These are phyloP conservation scores for Alternaria hordeiaustralica DNA, from an alignment of 2,329 filamentous ascomycete genomes.

Conservation along the genomic window DNA sequence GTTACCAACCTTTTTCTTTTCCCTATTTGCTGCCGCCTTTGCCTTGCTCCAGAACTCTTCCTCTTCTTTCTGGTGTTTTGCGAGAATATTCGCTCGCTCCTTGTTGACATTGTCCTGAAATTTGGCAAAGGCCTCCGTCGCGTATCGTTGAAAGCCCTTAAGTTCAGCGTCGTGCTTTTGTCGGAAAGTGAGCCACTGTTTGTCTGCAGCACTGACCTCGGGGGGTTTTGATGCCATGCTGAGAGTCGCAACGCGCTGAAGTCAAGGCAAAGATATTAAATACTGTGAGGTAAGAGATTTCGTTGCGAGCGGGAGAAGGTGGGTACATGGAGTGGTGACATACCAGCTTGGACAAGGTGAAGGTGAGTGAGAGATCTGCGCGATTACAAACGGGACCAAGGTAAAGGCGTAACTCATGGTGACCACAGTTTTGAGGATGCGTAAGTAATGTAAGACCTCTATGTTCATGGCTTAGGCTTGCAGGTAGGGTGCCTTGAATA, in stretches of 20 bases:
- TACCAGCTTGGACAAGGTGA: not conserved
- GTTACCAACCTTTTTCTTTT: not conserved
- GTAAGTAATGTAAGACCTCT: not conserved
- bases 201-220: not conserved
- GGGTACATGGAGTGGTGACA: not conserved
- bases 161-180: conserved; percentile 1
- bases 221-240: not conserved
- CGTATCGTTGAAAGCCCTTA: not conserved
- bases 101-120: not conserved
- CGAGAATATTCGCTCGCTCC: not conserved
- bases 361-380: not conserved
- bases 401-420: not conserved
- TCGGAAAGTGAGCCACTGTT: conserved; percentile 5
- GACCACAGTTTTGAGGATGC: not conserved
- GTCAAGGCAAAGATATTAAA: not conserved
- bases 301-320: not conserved
- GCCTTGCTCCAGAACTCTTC: conserved; percentile 10
- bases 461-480: not conserved
- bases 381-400: not conserved
- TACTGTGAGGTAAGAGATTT: not conserved
- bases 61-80: conserved; percentile 13
- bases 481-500: not conserved
- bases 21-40: not conserved
- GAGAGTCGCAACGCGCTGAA: not conserved
- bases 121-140: not conserved